phyloP scores from a whole-genome alignment of 305 asterid genomes.

The Euphrasia arctica region DNA sequence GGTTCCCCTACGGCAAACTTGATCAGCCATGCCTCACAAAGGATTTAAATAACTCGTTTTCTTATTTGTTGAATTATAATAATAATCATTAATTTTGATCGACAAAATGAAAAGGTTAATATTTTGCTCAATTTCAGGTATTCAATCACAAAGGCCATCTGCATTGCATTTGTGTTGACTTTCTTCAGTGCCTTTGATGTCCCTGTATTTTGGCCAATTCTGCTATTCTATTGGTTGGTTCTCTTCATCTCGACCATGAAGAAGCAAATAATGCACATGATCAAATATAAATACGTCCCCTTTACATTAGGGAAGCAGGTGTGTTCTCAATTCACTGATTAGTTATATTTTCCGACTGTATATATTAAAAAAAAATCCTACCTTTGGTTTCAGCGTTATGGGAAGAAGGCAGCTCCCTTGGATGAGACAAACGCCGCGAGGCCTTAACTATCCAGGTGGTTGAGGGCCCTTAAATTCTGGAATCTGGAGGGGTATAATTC shows the following conservation, averaged over 20 bases:
- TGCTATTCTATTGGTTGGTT: conserved; percentile 86
- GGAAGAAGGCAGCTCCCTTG: conserved; percentile 63
- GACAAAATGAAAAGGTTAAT: too few relatives aligned
- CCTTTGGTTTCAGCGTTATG: conserved; percentile 62
- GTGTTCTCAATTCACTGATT: conserved; percentile 12
- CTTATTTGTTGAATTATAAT: too few relatives aligned
- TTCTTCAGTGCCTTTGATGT: conserved; percentile 92
- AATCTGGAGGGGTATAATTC: conserved; percentile 22
- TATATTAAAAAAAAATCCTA: neutral
- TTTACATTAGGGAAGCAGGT: conserved; percentile 96
- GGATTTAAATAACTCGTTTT: neutral
- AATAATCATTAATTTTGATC: too few relatives aligned
- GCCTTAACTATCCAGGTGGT: conserved; percentile 50
- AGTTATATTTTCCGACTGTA: conserved; percentile 6
- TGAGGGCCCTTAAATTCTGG: conserved; percentile 31
- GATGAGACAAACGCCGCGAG: conserved; percentile 51
- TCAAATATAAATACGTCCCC: conserved; percentile 87
- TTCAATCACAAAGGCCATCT: conserved; percentile 79
- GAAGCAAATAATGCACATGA: conserved; percentile 99
- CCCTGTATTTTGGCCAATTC: conserved; percentile 98
- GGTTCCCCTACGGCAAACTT: neutral
- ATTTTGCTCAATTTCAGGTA: conserved; percentile 50
- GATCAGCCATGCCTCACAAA: conserved; percentile 4
- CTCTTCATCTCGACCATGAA: conserved; percentile 88
- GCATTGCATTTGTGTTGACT: conserved; percentile 74